Evolutionary conservation across 2,329 filamentous ascomycete species (phyloP), one percentile per base, ranked within the genome.

Genomic region (Bipolaris gigantea): DNA sequence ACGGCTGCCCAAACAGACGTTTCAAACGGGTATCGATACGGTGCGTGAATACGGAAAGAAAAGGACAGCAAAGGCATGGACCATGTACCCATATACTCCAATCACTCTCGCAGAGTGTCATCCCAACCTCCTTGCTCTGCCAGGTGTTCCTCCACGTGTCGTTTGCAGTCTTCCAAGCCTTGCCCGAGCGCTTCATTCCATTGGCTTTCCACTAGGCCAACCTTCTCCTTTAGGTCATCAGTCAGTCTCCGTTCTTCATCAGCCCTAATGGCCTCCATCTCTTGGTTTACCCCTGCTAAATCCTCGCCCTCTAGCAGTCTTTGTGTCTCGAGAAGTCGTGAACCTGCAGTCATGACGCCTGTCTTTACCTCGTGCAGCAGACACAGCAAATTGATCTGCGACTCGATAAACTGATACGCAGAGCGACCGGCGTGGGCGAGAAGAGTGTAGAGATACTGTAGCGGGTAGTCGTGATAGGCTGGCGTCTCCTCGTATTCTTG

Each of bases 401-500:
- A 89, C 78, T 97, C 94, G 67, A 97, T 97, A 75, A 96, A 97
- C 73, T 97, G 94, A 69, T 96, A 95, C 8, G 91, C 93, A 65
- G 89, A 92, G 77, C 94, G 96, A 72, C 95, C 90, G 0, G 92
- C 89, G 67, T 97, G 93, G 5, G 87, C 83, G 8, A 99, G 81
- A 21, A 97, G 79, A 42, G 86, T 89, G 73, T 92, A 94, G 0
- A 99, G 82, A 72, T 99, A 97, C 75, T 97, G 91, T 70, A 97
- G 76, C 10, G 94, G 94, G 68, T 91, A 90, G 1, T 85, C 79
- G 60, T 84, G 82, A 72, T 97, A 97, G 16, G 82, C 81, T 0
- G 92, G 90, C 65, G 93, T 97, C 77, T 97, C 94, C 3, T 87
- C 85, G 61, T 88, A 89, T 74, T 99, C 94, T 16, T 85, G 80